Evolutionary conservation across 495 filamentous ascomycete genomes (phyloP).

Genomic region (Tuber umbilicatum): DNA sequence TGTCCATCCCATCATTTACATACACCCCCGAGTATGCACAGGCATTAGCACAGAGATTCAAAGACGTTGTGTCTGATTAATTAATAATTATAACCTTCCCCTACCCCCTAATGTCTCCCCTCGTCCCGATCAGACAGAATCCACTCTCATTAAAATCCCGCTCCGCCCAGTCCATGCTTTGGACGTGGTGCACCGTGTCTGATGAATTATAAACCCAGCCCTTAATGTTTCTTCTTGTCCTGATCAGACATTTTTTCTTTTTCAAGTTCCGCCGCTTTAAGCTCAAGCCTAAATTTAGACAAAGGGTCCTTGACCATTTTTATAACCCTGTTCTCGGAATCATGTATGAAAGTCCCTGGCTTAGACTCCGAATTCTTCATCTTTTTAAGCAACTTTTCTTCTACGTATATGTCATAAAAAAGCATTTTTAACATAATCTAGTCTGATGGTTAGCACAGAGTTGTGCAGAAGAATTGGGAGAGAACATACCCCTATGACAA

Average conservation of each 20-base stretch:
- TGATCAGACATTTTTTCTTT: not conserved
- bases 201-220: not conserved
- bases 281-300: not conserved
- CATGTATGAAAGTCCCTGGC: not conserved
- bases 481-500: not conserved
- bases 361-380: not conserved
- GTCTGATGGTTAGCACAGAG: not conserved
- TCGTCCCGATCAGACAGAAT: not conserved
- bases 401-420: not conserved
- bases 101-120: not conserved
- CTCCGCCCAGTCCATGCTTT: not conserved
- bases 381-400: not conserved
- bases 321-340: not conserved
- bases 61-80: not conserved
- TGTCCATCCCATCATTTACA: too few species aligned
- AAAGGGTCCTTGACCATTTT: not conserved
- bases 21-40: too few species aligned
- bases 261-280: not conserved
- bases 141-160: not conserved
- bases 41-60: not conserved
- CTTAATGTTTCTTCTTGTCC: not conserved
- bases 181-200: not conserved
- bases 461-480: not conserved
- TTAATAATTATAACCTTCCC: slow-evolving; percentile 4
- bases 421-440: not conserved